Evolutionary conservation across 352 stramenopile genomes (phyloP), one percentile per base, ranked within the genome.

Genomic region (Globisporangium solare): DNA sequence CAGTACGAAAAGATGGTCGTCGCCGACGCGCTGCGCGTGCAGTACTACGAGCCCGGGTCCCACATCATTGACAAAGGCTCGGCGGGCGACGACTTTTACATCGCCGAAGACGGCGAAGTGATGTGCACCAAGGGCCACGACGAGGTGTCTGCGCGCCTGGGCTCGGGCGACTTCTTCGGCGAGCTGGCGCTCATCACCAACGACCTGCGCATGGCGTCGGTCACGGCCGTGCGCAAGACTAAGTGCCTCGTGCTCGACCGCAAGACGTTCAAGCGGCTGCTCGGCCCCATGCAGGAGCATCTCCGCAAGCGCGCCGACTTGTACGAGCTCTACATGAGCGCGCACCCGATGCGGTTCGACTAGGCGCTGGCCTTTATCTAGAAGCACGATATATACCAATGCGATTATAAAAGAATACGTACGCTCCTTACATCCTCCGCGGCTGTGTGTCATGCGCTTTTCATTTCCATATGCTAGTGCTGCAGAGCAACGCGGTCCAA

Each of bases 181-280:
- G 79, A 92, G 64, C 89, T 98, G 45, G 89, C 92, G 41, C 77
- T 98, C 12, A 74, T 97, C 10, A 93, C 84, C 12, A 75, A 83
- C 59, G 92, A 96, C 55, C 66, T 79, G 39, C 83, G 90, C 47
- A 88, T 95, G 64, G 92, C 89, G 20, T 97, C 90, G 17, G 87
- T 97, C 32, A 95, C 76, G 51, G 83, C 89, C 48, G 74, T 88
- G 53, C 78, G 78, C 43, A 77, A 83, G 46, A 76, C 70, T 51
- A 95, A 94, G 63, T 84, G 94, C 41, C 71, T 97, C 20, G 79
- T 88, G 47, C 64, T 97, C 52, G 88, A 97, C 57, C 80, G 89
- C 53, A 83, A 86, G 55, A 96, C 87, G 2, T 97, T 97, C 73
- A 92, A 92, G 65, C 77, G 87, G 6, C 70, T 97, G 46, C 67